These are phyloP conservation scores for Colletotrichum lindemuthianum DNA, from an alignment of 2,329 filamentous ascomycete genomes.

Conservation along the genomic window DNA sequence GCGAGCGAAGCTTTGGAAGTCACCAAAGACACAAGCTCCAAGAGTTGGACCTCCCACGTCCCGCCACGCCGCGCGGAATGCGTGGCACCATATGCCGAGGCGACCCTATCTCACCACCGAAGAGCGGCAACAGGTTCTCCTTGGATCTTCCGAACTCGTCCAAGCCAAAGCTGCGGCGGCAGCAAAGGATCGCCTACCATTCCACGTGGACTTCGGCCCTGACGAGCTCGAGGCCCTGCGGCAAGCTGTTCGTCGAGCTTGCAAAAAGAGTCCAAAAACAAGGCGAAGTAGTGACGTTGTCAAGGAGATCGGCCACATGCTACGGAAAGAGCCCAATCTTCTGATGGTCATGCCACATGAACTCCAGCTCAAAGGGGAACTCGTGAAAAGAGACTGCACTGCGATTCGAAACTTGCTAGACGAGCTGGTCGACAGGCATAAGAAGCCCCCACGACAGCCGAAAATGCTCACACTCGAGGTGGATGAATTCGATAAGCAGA, in stretches of 20 bases:
- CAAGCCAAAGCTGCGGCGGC: conserved; percentile 6
- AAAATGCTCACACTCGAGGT: conserved; percentile 45
- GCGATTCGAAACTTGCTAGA: conserved; percentile 51
- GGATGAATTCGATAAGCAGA: conserved; percentile 43
- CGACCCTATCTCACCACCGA: conserved; percentile 41
- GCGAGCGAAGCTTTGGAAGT: conserved; percentile 38
- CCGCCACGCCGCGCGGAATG: conserved; percentile 1
- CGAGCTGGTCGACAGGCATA: conserved; percentile 50
- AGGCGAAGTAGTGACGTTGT: conserved; percentile 15
- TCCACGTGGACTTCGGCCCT: conserved; percentile 59
- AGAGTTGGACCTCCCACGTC: neutral
- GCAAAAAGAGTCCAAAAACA: neutral
- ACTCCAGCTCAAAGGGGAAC: conserved; percentile 33
- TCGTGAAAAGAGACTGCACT: conserved; percentile 40
- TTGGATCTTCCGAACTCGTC: conserved; percentile 34
- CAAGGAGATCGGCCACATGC: conserved; percentile 36
- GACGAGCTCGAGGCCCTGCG: conserved; percentile 47
- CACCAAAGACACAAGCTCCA: conserved; percentile 17
- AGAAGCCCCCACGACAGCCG: conserved; percentile 38
- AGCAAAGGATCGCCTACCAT: conserved; percentile 32
- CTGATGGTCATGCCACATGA: conserved; percentile 27
- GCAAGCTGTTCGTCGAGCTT: neutral
- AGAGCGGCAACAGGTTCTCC: conserved; percentile 36
- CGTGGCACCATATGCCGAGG: conserved; percentile 31
- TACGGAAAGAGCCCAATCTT: conserved; percentile 29